Base-by-base conservation (phyloP, 441 rosid species). In the Hura crepitans region DNA sequence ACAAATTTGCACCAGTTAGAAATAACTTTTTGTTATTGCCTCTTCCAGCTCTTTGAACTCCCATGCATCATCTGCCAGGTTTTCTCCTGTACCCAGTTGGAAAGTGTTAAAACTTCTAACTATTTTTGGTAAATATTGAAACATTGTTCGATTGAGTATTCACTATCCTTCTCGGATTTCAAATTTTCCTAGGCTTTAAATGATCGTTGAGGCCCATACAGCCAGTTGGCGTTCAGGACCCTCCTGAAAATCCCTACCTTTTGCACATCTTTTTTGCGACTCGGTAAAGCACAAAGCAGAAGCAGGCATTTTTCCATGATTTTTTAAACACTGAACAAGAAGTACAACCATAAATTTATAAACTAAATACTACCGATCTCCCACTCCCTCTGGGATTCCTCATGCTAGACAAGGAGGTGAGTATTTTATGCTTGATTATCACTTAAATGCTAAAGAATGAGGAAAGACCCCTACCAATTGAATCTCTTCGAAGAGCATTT, bases 401-500 rank as follows among this genome's bases (percentile, higher is more conserved):
- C 25, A 42, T 14, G 6, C 17, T n/a, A 42, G 28, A 68, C 27
- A 22, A 53, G 2, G 33, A 42, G 25, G 4, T 50, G 18, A 50
- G 22, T 13, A 20, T 27, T 30, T 18, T 27, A 65, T 17, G 23
- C 49, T 4, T 12, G 5, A 30, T 25, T 45, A 43, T n/a, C 42
- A 64, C 30, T 28, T 11, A 27, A 27, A 39, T 65, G 31, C 62
- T 23, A 18, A 69, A 35, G 56, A 65, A 56, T 5, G 25, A 56
- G 27, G 14, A 72, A 76, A 74, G 42, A 57, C 27, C 47, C 82
- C 77, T 81, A 87, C 99, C 99, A 17, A 95, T 95, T 51, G 95
- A 95, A 82, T 92, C 99, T 86, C 99, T 86, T 59, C 92, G 86
- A 22, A 95, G 87, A 74, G 93, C 92, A 50, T 88, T 90, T 70